Percentiles rank a stretch among this genome's conserved stretches.
Evolutionary conservation across 2,329 filamentous ascomycete species (phyloP).

Genomic region (Aspergillus spinulosporus): DNA sequence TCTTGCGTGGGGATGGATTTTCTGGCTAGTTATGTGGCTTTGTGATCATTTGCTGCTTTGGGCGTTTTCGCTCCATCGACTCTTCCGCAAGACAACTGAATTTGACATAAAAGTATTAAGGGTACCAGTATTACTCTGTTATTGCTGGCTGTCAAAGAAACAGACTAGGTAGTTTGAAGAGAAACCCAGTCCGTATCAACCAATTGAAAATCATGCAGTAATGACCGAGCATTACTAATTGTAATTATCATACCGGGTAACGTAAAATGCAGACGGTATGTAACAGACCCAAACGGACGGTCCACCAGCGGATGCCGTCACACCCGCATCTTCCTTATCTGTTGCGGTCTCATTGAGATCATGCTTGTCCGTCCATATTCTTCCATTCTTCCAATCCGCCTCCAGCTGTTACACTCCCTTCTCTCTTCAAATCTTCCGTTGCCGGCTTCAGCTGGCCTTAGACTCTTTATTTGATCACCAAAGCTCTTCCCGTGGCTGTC

Average conservation of each 20-base stretch:
- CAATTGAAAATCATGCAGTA: background rate
- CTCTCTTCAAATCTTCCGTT: background rate
- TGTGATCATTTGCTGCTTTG: background rate
- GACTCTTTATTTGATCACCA: background rate
- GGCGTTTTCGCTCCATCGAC: too few species aligned
- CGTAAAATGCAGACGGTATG: background rate
- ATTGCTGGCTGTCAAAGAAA: background rate
- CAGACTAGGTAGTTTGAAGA: background rate
- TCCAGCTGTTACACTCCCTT: background rate
- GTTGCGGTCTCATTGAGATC: constrained; percentile 12
- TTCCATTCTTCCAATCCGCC: background rate
- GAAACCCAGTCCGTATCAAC: background rate
- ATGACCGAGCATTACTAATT: background rate
- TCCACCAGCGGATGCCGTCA: constrained; percentile 14
- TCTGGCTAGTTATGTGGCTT: background rate
- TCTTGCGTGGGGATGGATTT: constrained; percentile 1
- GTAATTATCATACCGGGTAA: background rate
- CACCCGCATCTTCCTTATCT: constrained; percentile 13
- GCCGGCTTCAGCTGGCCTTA: background rate
- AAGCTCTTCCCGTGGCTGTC: background rate
- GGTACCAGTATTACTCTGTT: background rate
- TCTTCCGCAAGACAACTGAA: too few species aligned
- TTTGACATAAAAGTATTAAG: background rate
- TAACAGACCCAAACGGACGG: constrained; percentile 11
- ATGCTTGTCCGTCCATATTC: constrained; percentile 7